Base-by-base conservation (phyloP, 2,329 filamentous ascomycete species). In the Hypoxylon sp. region DNA sequence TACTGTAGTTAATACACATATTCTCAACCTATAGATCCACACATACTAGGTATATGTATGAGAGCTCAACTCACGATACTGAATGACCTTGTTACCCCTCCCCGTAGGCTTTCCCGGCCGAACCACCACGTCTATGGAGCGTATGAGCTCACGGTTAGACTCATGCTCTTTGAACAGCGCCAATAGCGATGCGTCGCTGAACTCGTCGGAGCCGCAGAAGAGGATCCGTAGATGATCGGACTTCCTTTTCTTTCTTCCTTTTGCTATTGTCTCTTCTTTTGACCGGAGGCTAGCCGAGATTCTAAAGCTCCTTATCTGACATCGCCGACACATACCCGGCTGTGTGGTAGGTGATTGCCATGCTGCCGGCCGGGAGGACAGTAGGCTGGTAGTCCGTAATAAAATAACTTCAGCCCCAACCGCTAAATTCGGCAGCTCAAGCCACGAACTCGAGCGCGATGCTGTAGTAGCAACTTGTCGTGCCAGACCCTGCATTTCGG, bases 171-270 rank as follows among this genome's bases (percentile, higher is more conserved):
- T 75, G 73, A 91, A 79, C 34, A 99, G 82, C 5, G 92, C 91
- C 64, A 82, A 82, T 53, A 99, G 83, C 1, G 93, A 93, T 57
- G 86, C 87, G 74, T 91, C 91, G 82, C 95, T 98, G 80, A 98
- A 97, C 2, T 90, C 85, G 79, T 99, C 96, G 2, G 95, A 96
- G 69, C 96, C 96, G 80, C 94, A 98, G 81, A 98, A 99, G 3
- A 99, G 86, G 59, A 99, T 93, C 34, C 90, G 87, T 32, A 99
- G 84, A 2, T 93, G 92, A 3, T 89, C 84, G 0, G 84, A 82
- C 25, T 46, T 67, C 41, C 72, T 69, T 30, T 17, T 30, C 21
- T 52, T 17, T 10, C 10, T 17, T 4, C 36, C 14, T 13, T 17
- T 13, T 34, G 23, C 30, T 46, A 13, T 25, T 25, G 32, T 10